Conservation (phyloP, 768 basidiomycete species). For the Tylopilus vinaceipallidus region DNA sequence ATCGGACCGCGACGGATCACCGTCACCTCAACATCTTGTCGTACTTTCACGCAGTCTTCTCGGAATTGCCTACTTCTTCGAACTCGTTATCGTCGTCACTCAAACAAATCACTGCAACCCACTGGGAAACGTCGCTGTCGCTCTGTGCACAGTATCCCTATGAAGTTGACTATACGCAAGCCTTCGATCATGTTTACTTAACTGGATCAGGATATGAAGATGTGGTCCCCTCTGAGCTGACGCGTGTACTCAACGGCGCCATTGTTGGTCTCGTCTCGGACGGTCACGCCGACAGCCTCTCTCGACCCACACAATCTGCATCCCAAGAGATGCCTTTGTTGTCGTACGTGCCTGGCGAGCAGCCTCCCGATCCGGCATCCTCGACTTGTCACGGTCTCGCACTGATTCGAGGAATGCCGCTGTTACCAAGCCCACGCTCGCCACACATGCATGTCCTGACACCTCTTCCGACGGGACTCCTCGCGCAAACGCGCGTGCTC, state of each 20-base stretch:
- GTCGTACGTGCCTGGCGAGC: conserved; percentile 57
- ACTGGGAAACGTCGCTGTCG: conserved; percentile 70
- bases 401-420: conserved; percentile 55
- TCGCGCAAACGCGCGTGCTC: conserved; percentile 39
- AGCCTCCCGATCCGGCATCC: conserved; percentile 52
- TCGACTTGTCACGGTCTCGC: conserved; percentile 77
- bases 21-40: conserved; percentile 70
- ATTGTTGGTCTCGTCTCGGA: conserved; percentile 69
- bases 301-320: background rate
- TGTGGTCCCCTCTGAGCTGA: conserved; percentile 67
- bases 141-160: conserved; percentile 71
- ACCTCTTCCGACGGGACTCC: conserved; percentile 53
- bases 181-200: conserved; percentile 64
- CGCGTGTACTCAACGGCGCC: conserved; percentile 72
- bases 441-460: conserved; percentile 72
- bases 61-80: conserved; percentile 28
- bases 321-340: conserved; percentile 22
- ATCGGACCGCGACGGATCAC: conserved; percentile 57
- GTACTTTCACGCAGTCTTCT: conserved; percentile 64
- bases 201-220: conserved; percentile 78
- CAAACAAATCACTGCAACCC: conserved; percentile 36
- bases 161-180: conserved; percentile 56
- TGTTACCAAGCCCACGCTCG: conserved; percentile 28
- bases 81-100: conserved; percentile 21
- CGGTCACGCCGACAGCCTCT: background rate